These are phyloP conservation scores for Lentinula boryana DNA, from an alignment of 768 basidiomycete species.

Conservation along the genomic window DNA sequence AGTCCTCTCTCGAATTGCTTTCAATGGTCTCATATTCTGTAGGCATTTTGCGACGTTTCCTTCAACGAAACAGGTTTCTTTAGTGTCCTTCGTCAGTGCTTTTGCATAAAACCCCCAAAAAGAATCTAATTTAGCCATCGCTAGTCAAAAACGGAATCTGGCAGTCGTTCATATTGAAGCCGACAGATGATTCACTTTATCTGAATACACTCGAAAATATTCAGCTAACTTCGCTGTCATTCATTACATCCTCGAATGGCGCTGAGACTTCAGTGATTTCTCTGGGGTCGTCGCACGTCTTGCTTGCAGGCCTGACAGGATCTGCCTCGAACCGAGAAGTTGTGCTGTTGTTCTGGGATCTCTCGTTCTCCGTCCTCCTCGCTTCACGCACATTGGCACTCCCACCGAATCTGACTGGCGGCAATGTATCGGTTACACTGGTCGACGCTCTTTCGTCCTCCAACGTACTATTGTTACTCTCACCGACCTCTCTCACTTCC, in stretches of 20 bases:
- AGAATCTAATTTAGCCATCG: not conserved
- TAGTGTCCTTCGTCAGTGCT: conserved; percentile 4
- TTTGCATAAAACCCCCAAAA: not conserved
- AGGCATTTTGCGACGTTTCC: not conserved
- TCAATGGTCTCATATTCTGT: not conserved
- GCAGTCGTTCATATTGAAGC: not conserved
- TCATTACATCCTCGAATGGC: not conserved
- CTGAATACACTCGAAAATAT: not conserved
- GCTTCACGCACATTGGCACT: conserved; percentile 44
- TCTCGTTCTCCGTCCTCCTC: conserved; percentile 63
- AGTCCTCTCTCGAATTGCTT: not conserved
- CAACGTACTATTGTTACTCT: conserved; percentile 48
- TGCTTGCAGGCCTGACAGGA: conserved; percentile 40
- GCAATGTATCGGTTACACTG: conserved; percentile 25
- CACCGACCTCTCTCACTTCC: conserved; percentile 18
- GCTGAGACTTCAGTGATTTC: conserved; percentile 34
- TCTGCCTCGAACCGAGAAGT: conserved; percentile 33
- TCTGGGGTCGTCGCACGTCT: conserved; percentile 50
- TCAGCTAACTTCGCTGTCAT: not conserved
- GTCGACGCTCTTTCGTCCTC: conserved; percentile 25
- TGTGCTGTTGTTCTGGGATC: conserved; percentile 59
- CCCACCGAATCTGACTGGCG: conserved; percentile 34
- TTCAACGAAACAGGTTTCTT: not conserved
- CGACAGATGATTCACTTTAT: not conserved
- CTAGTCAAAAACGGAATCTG: not conserved